phyloP scores from a whole-genome alignment of 352 stramenopile genomes.

The Globisporangium alternatum region DNA sequence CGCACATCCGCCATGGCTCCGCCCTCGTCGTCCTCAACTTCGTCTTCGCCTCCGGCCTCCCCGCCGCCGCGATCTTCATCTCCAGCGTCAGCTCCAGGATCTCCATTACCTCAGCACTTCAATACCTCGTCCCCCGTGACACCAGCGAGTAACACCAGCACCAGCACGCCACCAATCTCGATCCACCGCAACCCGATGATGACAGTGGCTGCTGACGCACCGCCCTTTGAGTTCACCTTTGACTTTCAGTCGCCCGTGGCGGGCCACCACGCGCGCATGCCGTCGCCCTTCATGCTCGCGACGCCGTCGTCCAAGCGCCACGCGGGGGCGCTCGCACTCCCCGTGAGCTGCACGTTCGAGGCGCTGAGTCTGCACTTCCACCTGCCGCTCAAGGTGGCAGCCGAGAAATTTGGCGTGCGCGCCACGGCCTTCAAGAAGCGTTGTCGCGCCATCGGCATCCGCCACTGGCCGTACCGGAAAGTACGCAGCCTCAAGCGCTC shows the following conservation, averaged over 20 bases:
- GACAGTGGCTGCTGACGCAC: conserved; percentile 2
- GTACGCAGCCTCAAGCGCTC: conserved; percentile 69
- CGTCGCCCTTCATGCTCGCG: conserved; percentile 28
- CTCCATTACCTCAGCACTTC: background rate
- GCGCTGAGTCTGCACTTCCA: conserved; percentile 46
- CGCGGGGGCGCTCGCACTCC: conserved; percentile 18
- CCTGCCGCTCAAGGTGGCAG: conserved; percentile 59
- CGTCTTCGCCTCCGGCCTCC: background rate
- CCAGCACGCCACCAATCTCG: background rate
- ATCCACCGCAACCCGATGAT: conserved; percentile 2
- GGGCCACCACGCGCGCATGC: conserved; percentile 28
- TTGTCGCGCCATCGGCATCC: conserved; percentile 65
- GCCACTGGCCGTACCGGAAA: conserved; percentile 73
- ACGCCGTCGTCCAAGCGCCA: conserved; percentile 17
- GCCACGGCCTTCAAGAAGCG: conserved; percentile 77
- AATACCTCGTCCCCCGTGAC: background rate
- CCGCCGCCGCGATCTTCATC: background rate
- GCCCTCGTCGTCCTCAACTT: background rate
- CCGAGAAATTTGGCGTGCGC: conserved; percentile 72
- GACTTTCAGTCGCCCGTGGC: conserved; percentile 47
- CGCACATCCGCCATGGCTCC: conserved; percentile 10
- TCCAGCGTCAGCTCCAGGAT: background rate
- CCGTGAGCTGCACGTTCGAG: conserved; percentile 36
- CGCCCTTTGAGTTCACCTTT: conserved; percentile 21
- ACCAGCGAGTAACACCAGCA: conserved; percentile 1